phyloP scores from a whole-genome alignment of 495 filamentous ascomycete genomes.

The Talaromyces nanjingensis region DNA sequence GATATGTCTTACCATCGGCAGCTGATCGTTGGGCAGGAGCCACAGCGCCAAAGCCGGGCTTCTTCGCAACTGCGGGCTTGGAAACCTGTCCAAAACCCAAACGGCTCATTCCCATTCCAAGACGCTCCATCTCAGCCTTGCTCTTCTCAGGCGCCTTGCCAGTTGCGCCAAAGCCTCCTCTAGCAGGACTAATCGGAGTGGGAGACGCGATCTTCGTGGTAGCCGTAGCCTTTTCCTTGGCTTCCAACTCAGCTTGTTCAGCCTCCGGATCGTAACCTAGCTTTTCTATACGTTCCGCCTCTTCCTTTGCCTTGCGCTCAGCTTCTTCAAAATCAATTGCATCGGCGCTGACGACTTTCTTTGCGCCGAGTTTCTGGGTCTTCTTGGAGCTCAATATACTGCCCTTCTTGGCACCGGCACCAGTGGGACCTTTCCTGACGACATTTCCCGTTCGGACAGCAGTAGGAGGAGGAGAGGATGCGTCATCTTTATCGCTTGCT shows the following conservation, averaged over 20 bases:
- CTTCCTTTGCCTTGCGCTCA: constrained; percentile 93
- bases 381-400: constrained; percentile 90
- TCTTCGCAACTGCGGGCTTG: constrained; percentile 62
- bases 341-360: constrained; percentile 72
- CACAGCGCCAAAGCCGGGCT: constrained; percentile 82
- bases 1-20: constrained; percentile 54
- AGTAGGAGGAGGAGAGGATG: constrained; percentile 38
- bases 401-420: constrained; percentile 61
- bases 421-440: constrained; percentile 61
- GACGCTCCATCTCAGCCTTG: constrained; percentile 74
- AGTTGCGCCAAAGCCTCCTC: constrained; percentile 52
- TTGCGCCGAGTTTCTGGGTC: constrained; percentile 75
- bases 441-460: constrained; percentile 69
- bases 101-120: constrained; percentile 84
- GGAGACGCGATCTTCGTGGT: constrained; percentile 51
- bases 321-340: constrained; percentile 93
- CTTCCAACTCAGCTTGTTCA: constrained; percentile 56
- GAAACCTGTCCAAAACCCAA: constrained; percentile 85
- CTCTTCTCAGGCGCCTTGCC: constrained; percentile 45
- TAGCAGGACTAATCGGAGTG: constrained; percentile 63
- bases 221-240: constrained; percentile 43
- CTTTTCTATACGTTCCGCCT: constrained; percentile 92
- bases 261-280: constrained; percentile 96
- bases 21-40: constrained; percentile 56
- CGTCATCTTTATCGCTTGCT: constrained; percentile 45